Percentiles rank a stretch among this genome's conserved stretches.
Evolutionary conservation across 805 yeast species (phyloP).

Genomic region (Kregervanrija pseudodelftensis): DNA sequence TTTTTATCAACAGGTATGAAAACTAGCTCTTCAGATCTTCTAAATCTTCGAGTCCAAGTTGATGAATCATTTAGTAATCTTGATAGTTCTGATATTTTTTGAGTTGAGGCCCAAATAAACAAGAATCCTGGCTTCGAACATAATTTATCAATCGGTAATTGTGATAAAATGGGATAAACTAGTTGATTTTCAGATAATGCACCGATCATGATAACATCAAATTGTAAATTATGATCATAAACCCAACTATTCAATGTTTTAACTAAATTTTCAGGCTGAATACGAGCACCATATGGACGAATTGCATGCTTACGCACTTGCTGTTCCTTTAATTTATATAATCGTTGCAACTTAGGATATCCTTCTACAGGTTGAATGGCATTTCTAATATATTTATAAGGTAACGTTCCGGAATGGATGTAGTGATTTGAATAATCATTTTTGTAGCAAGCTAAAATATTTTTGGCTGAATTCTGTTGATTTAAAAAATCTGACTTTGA

Average conservation of each 20-base stretch:
- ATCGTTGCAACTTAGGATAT: conserved; percentile 71
- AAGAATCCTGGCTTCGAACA: conserved; percentile 82
- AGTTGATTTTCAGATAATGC: conserved; percentile 73
- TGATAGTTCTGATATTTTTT: conserved; percentile 58
- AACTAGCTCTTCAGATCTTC: conserved; percentile 85
- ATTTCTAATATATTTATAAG: conserved; percentile 62
- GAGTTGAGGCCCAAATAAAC: conserved; percentile 82
- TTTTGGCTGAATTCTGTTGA: too few relatives aligned
- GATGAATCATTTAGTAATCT: conserved; percentile 33
- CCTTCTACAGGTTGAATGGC: conserved; percentile 65
- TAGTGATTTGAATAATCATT: conserved; percentile 72
- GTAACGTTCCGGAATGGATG: conserved; percentile 54
- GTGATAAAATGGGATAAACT: conserved; percentile 51
- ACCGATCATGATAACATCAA: conserved; percentile 90
- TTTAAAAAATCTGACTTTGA: neutral
- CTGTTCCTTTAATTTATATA: conserved; percentile 56
- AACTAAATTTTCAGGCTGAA: conserved; percentile 45
- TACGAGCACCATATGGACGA: conserved; percentile 60
- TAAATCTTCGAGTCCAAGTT: conserved; percentile 52
- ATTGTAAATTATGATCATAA: conserved; percentile 46
- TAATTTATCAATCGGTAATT: conserved; percentile 63
- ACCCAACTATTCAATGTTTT: conserved; percentile 59
- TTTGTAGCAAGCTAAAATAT: conserved; percentile 26
- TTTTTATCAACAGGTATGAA: conserved; percentile 64
- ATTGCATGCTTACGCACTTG: conserved; percentile 50